Percentiles rank a stretch among this genome's conserved stretches.
Conservation (phyloP, 2,329 filamentous ascomycete species). For the Xenosphaeropsis pyriputrescens region DNA sequence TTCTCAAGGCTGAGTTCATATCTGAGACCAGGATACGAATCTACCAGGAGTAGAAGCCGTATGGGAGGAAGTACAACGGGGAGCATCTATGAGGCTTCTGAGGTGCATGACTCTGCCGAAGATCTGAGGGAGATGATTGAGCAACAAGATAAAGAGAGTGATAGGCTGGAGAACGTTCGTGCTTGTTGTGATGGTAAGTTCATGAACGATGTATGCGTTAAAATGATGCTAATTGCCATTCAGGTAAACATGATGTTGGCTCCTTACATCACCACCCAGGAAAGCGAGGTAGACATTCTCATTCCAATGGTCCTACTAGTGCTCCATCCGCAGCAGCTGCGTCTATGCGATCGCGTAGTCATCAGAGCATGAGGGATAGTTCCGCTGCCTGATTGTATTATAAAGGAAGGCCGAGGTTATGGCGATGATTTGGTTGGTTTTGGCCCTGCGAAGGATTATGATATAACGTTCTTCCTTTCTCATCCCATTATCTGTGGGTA, state of each 20-base stretch:
- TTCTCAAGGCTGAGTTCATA: conserved; percentile 46
- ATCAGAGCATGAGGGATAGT: too few relatives aligned
- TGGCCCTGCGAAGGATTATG: too few relatives aligned
- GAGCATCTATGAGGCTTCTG: conserved; percentile 37
- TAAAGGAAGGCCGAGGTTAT: too few relatives aligned
- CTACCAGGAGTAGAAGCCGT: conserved; percentile 6
- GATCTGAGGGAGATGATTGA: conserved; percentile 71
- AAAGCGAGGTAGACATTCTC: conserved; percentile 11
- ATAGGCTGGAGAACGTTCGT: conserved; percentile 83
- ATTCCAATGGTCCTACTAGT: too few relatives aligned
- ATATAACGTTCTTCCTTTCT: too few relatives aligned
- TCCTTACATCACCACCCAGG: conserved; percentile 34
- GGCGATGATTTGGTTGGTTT: too few relatives aligned
- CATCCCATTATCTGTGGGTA: too few relatives aligned
- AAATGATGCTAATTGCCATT: conserved; percentile 8
- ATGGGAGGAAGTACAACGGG: conserved; percentile 34
- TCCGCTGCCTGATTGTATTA: too few relatives aligned
- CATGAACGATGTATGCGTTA: neutral
- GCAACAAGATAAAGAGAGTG: conserved; percentile 59
- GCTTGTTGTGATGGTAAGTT: conserved; percentile 90
- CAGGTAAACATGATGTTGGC: conserved; percentile 63
- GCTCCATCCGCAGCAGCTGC: too few relatives aligned
- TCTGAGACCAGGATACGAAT: conserved; percentile 24
- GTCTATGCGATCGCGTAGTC: too few relatives aligned
- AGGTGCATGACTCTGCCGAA: conserved; percentile 65